These are phyloP conservation scores for Microdochium bolleyi DNA, from an alignment of 2,329 filamentous ascomycete species.

Conservation along the genomic window DNA sequence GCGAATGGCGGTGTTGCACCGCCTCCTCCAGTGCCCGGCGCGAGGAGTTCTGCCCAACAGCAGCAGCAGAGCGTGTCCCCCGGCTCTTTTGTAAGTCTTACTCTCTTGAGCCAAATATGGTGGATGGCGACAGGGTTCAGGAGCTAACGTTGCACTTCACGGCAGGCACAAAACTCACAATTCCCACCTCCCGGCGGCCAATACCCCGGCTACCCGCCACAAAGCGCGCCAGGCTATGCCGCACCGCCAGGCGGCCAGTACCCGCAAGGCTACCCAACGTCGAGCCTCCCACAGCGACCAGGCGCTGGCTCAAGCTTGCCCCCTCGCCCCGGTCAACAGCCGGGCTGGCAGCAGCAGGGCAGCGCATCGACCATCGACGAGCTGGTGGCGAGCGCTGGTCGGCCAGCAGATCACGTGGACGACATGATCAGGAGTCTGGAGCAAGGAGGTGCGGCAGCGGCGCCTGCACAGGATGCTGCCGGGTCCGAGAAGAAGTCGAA, in stretches of 20 bases:
- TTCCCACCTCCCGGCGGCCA: conserved; percentile 33
- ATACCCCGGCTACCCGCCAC: conserved; percentile 29
- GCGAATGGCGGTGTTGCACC: conserved; percentile 43
- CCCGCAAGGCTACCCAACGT: conserved; percentile 28
- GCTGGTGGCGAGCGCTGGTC: conserved; percentile 32
- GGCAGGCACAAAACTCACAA: conserved; percentile 25
- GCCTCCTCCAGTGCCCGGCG: conserved; percentile 31
- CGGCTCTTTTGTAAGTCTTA: conserved; percentile 48
- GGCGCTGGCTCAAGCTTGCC: conserved; percentile 34
- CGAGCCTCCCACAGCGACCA: conserved; percentile 37
- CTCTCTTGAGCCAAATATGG: neutral
- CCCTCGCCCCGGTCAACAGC: conserved; percentile 29
- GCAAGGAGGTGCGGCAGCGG: neutral
- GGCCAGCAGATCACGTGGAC: conserved; percentile 54
- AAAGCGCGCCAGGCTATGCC: conserved; percentile 21
- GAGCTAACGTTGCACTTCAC: conserved; percentile 7
- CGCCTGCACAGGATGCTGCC: conserved; percentile 21
- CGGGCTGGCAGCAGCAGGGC: conserved; percentile 11
- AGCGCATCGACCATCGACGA: conserved; percentile 38
- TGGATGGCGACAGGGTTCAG: neutral
- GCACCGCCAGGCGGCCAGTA: conserved; percentile 25
- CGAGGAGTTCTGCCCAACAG: neutral
- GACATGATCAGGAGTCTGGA: conserved; percentile 45
- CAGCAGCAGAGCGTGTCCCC: conserved; percentile 38
- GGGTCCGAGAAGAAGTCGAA: conserved; percentile 55